Percentiles rank a stretch among this genome's conserved stretches.
Evolutionary conservation across 352 stramenopile genomes (phyloP).

Genomic region (Phytophthora pluvialis): DNA sequence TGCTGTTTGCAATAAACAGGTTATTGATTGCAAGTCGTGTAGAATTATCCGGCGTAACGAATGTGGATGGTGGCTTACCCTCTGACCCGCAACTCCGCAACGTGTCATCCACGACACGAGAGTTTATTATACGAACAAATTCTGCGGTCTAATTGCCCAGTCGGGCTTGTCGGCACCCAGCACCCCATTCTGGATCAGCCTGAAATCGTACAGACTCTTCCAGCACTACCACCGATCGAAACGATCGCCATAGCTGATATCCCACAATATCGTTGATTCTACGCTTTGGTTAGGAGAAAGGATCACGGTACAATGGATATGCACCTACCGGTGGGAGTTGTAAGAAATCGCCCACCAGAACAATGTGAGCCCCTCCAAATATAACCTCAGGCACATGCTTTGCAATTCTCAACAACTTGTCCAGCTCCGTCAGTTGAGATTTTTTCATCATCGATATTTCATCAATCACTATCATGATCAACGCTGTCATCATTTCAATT

Average conservation of each 20-base stretch:
- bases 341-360: conserved; percentile 8
- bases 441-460: conserved; percentile 7
- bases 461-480: background rate
- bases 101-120: no score
- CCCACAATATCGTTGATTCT: background rate
- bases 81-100: no score
- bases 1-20: background rate
- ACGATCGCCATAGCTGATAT: conserved; percentile 1
- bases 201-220: conserved; percentile 29
- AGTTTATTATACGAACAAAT: conserved; percentile 2
- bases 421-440: background rate
- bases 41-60: background rate
- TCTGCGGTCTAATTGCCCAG: conserved; percentile 23
- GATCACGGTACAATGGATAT: background rate
- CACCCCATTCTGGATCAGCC: conserved; percentile 30
- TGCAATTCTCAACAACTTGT: background rate
- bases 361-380: conserved; percentile 3
- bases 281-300: no score
- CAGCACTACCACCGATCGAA: conserved; percentile 2
- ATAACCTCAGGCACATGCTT: background rate
- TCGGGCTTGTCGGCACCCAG: conserved; percentile 28
- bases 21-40: background rate
- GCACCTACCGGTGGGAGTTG: conserved; percentile 7
- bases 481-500: no score
- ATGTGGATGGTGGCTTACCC: no score